Evolutionary conservation across 2,329 filamentous ascomycete genomes (phyloP).

Genomic region (Bipolaris gigantea): DNA sequence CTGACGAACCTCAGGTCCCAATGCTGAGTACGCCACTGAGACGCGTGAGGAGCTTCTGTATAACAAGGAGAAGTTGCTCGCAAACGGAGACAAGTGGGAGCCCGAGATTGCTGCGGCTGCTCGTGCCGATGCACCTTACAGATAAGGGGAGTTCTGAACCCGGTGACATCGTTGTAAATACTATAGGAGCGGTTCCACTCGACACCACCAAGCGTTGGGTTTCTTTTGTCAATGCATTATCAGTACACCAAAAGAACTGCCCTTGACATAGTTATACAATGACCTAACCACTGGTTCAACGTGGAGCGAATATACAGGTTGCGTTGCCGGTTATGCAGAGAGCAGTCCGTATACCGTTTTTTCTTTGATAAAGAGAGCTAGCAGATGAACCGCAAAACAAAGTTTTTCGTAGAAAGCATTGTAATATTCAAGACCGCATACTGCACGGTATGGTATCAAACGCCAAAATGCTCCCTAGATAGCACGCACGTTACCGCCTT

Average conservation of each 20-base stretch:
- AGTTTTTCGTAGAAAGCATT: constrained; percentile 11
- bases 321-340: background rate
- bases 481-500: constrained; percentile 15
- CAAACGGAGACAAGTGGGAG: constrained; percentile 81
- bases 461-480: constrained; percentile 30
- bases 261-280: background rate
- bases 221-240: constrained; percentile 29
- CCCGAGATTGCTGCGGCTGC: constrained; percentile 91
- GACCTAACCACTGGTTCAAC: background rate
- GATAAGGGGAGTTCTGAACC: constrained; percentile 31
- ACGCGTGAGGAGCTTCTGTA: constrained; percentile 92
- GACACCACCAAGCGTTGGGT: constrained; percentile 20
- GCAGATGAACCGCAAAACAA: background rate
- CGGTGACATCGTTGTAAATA: constrained; percentile 37
- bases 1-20: constrained; percentile 56
- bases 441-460: constrained; percentile 35
- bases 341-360: background rate
- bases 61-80: constrained; percentile 93
- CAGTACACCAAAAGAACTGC: background rate
- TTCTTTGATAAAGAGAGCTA: background rate
- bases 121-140: constrained; percentile 84
- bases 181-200: constrained; percentile 21
- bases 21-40: constrained; percentile 75
- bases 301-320: background rate
- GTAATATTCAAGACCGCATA: constrained; percentile 29